phyloP scores from a whole-genome alignment of 2,329 filamentous ascomycete species.

The Shiraia sp. region DNA sequence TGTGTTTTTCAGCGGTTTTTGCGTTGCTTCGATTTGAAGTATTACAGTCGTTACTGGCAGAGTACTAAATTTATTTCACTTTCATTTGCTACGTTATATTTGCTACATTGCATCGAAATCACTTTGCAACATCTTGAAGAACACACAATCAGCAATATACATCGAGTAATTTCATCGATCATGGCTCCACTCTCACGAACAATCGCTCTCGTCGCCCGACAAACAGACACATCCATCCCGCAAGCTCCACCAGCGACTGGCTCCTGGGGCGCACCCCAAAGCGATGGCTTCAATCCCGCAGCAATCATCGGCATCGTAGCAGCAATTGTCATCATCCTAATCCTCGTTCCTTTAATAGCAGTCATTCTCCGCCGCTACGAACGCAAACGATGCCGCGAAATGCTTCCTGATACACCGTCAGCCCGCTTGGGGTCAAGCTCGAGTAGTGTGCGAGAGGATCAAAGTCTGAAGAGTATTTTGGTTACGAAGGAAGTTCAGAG shows the following conservation, averaged over 20 bases:
- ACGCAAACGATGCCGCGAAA: slow-evolving; percentile 20
- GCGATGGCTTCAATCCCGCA: slow-evolving; percentile 20
- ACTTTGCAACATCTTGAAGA: not conserved
- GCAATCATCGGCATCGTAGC: slow-evolving; percentile 31
- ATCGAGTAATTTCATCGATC: not conserved
- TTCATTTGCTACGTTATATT: not conserved
- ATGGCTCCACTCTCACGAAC: slow-evolving; percentile 1
- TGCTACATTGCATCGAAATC: not conserved
- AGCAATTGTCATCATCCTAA: slow-evolving; percentile 18
- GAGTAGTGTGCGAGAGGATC: slow-evolving; percentile 18
- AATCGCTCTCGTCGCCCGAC: not conserved
- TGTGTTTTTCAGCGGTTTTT: too few species aligned
- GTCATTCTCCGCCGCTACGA: slow-evolving; percentile 23
- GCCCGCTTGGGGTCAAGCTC: slow-evolving; percentile 8
- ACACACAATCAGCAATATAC: not conserved
- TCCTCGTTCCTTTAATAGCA: slow-evolving; percentile 23
- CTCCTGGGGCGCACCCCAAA: not conserved
- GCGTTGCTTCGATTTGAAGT: too few species aligned
- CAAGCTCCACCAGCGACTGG: slow-evolving; percentile 15
- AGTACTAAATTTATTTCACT: not conserved
- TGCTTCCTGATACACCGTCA: slow-evolving; percentile 9
- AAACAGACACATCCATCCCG: slow-evolving; percentile 6
- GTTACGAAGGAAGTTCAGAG: slow-evolving; percentile 28
- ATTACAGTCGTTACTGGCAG: too few species aligned
- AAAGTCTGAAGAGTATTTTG: slow-evolving; percentile 24